Base-by-base conservation (phyloP, 192 early-diverging fungal genomes). In the Rhizophlyctis rosea region DNA sequence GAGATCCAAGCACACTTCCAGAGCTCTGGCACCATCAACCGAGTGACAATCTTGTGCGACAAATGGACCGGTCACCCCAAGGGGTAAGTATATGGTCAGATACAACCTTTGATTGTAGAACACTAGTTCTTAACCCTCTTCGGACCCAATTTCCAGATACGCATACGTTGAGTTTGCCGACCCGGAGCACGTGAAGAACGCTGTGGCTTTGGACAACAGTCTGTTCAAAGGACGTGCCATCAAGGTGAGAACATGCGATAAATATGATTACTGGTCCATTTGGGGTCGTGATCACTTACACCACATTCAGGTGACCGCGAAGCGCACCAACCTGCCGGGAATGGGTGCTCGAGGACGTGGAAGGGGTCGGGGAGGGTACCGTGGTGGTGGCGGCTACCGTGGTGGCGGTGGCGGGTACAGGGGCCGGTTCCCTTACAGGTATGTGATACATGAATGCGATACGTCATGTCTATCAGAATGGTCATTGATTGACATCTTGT, bases 81-180 rank as follows among this genome's bases (percentile, higher is more conserved):
- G 56, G 73, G 70, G 67, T 73, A 57, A 14, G 30, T 34, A 44
- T 13, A 44, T 44, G 9, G 7, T 44, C 18, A 13, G 9, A 44
- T 18, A 13, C 7, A 7, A 44, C 39, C 39, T 44, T 44, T 18
- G 39, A 7, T 44, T 18, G 39, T 44, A 18, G 18, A 13, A 44
- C 18, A 44, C 39, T 44, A 7, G 18, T 44, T 13, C 18, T 44
- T 18, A 28, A 28, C 23, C 28, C n/a, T n/a, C n/a, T n/a, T n/a
- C n/a, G n/a, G n/a, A n/a, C n/a, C n/a, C n/a, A n/a, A 11, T 24
- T 39, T 27, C 16, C 30, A 61, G 85, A 25, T 97, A 87, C 63
- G 97, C 93, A 4, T 99, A 98, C 63, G 84, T 99, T 4, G 97
- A 99, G 72, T 99, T 99, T 88, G 90, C 89, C 21, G 87, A 94